phyloP scores from a whole-genome alignment of 1,284 basidiomycete genomes.

The Mycena citricolor region DNA sequence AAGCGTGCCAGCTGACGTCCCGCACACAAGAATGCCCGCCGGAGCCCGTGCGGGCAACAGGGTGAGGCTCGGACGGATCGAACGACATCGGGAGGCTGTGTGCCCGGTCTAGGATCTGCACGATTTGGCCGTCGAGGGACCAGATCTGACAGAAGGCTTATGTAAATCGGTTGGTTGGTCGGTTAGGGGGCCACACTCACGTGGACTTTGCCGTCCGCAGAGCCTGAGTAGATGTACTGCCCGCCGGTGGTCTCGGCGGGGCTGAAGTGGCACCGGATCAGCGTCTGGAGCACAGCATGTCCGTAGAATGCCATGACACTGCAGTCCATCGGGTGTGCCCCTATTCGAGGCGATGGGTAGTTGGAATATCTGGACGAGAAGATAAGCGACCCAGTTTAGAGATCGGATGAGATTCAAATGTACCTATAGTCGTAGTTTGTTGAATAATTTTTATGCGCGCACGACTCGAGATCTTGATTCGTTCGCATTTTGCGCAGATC shows the following conservation, averaged over 20 bases:
- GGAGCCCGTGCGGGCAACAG: slow-evolving; percentile 25
- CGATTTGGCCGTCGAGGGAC: slow-evolving; percentile 87
- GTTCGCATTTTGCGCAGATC: slow-evolving; percentile 92
- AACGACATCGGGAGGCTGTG: slow-evolving; percentile 71
- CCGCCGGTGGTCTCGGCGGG: slow-evolving; percentile 89
- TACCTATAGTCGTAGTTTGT: slow-evolving; percentile 81
- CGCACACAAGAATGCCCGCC: slow-evolving; percentile 66
- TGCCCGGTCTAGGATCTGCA: slow-evolving; percentile 83
- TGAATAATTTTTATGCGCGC: slow-evolving; percentile 57
- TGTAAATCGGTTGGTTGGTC: too few species aligned
- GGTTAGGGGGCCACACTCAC: slow-evolving; percentile 41
- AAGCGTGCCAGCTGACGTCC: slow-evolving; percentile 90
- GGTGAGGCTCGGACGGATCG: slow-evolving; percentile 63
- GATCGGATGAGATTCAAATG: slow-evolving; percentile 22
- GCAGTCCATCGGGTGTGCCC: slow-evolving; percentile 78
- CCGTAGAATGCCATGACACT: slow-evolving; percentile 96
- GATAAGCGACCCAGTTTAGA: too few species aligned
- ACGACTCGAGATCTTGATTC: slow-evolving; percentile 65
- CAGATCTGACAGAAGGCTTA: slow-evolving; percentile 77
- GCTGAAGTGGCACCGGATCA: slow-evolving; percentile 96
- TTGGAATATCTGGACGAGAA: slow-evolving; percentile 50
- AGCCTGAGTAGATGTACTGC: slow-evolving; percentile 93
- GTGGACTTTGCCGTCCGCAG: slow-evolving; percentile 80
- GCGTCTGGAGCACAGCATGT: slow-evolving; percentile 87
- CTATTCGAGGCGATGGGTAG: slow-evolving; percentile 64